Base-by-base conservation (phyloP, 345 rosid genomes). In the Linum lewisii region DNA sequence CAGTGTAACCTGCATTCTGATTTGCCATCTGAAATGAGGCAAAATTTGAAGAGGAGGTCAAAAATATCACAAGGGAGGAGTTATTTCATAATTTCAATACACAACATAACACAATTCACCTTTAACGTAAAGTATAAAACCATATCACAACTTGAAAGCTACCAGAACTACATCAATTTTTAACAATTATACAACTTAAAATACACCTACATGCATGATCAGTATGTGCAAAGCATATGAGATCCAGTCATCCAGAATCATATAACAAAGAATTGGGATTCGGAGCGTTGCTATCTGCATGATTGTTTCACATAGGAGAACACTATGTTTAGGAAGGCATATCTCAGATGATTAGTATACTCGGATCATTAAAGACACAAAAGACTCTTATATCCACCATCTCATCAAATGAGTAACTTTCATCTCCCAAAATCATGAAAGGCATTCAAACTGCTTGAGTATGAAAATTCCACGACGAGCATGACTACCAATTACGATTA, bases 1-100 rank as follows among this genome's bases (percentile, higher is more conserved):
- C 63, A n/a, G 19, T 45, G 63, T 60, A 60, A 21, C 54, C 61
- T 38, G 45, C 45, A 38, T 15, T 9, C 10, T 6, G 45, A 38
- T 38, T 15, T 38, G 45, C 45, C 45, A 38, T 38, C 45, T 38
- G 45, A 8, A 26, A 26, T 2, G 32, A 38, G 45, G 45, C 11
- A 6, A 15, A 38, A 38, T 6, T 38, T 8, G 45, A 38, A 38
- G 45, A 38, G 11, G 16, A 38, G 45, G 11, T 38, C 16, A 9
- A 38, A 34, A 9, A 38, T 8, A 38, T 38, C 45, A 38, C 11
- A 2, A 38, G 45, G 15, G 9, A 38, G 45, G 45, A 38, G 16
- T 8, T 10, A 38, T 15, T 38, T 6, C 38, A 34, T 34, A 34
- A 34, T 34, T 34, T 8, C 2, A 8, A 8, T 15, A 38, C 45